Conservation (phyloP, 1,284 basidiomycete genomes). For the Marasmius tenuissimus region DNA sequence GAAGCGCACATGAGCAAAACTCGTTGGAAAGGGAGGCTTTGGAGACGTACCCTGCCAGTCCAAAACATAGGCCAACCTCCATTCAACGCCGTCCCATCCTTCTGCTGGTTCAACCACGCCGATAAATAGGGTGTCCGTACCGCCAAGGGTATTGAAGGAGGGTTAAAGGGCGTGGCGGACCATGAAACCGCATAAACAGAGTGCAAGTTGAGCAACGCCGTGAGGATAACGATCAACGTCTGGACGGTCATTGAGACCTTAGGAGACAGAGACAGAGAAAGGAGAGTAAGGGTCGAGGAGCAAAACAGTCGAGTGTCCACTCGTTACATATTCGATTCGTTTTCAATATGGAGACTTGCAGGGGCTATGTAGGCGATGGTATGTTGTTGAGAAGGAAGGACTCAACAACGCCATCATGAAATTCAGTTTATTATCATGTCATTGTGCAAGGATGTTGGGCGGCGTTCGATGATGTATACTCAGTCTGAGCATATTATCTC, state of each 20-base stretch:
- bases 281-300: neutral
- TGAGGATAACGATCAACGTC: constrained; percentile 1
- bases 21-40: neutral
- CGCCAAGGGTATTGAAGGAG: constrained; percentile 40
- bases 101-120: constrained; percentile 49
- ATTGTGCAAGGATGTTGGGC: too few relatives aligned
- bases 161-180: constrained; percentile 17
- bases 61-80: constrained; percentile 51
- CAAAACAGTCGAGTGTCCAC: too few relatives aligned
- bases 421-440: too few relatives aligned
- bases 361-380: too few relatives aligned
- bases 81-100: constrained; percentile 47
- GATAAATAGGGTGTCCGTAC: constrained; percentile 51
- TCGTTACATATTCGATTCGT: too few relatives aligned
- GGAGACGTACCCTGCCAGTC: constrained; percentile 41
- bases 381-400: too few relatives aligned
- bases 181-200: constrained; percentile 8
- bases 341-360: too few relatives aligned
- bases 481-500: too few relatives aligned
- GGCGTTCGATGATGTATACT: too few relatives aligned
- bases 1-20: neutral
- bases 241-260: neutral
- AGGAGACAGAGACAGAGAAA: neutral
- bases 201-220: constrained; percentile 30
- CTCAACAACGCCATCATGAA: too few relatives aligned